Evolutionary conservation across 139 green algal genomes (phyloP).

Genomic region (Chlamydomonas schloesseri): DNA sequence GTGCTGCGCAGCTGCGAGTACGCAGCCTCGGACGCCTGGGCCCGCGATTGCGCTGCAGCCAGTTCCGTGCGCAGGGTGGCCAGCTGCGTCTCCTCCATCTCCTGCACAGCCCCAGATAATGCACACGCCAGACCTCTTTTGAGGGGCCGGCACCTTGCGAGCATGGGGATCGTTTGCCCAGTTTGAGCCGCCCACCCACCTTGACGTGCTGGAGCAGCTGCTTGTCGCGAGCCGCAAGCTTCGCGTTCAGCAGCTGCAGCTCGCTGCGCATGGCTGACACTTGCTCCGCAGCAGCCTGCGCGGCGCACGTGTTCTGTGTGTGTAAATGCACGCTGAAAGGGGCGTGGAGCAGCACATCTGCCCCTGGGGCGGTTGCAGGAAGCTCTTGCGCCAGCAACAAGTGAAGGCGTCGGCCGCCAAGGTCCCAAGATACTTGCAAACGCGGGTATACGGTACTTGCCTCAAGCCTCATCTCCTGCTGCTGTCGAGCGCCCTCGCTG

Average conservation of each 20-base stretch:
- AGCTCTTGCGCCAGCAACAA: too few relatives aligned
- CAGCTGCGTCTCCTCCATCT: constrained; percentile 46
- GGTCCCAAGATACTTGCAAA: too few relatives aligned
- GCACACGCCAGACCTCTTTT: too few relatives aligned
- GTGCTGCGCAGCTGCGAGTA: constrained; percentile 3
- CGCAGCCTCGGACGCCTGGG: neutral
- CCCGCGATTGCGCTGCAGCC: neutral
- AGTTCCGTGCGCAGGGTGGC: constrained; percentile 34
- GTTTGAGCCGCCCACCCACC: neutral
- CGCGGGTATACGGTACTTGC: neutral
- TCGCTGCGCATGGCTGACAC: constrained; percentile 48
- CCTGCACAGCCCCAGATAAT: too few relatives aligned
- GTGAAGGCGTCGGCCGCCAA: too few relatives aligned
- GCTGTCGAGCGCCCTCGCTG: constrained; percentile 22
- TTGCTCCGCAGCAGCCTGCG: constrained; percentile 13
- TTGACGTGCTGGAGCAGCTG: constrained; percentile 54
- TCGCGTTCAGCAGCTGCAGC: constrained; percentile 43
- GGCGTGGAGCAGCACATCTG: too few relatives aligned
- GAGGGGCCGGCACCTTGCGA: too few relatives aligned
- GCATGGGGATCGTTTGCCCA: too few relatives aligned
- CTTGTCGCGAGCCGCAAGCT: constrained; percentile 42
- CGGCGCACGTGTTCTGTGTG: too few relatives aligned
- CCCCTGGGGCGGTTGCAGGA: too few relatives aligned
- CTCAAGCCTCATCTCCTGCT: constrained; percentile 56
- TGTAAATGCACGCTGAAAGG: too few relatives aligned